Conservation (phyloP, 495 filamentous ascomycete species). For the Hypoxylon subgilvum region DNA sequence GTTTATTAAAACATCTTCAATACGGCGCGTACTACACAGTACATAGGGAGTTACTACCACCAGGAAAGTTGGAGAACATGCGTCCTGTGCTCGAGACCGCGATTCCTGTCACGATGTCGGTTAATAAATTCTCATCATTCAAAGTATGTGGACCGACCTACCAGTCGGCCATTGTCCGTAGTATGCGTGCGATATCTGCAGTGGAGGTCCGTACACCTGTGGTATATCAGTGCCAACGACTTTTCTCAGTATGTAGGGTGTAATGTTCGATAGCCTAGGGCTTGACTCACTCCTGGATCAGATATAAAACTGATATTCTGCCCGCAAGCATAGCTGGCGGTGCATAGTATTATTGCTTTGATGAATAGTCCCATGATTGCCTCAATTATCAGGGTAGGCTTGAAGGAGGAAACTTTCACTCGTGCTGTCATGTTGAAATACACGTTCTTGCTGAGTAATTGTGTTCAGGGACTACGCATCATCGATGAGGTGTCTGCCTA, state of each 20-base stretch:
- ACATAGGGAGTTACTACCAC: constrained; percentile 22
- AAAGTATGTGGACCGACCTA: background rate
- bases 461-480: background rate
- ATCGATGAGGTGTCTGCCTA: background rate
- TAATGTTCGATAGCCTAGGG: no score
- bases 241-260: no score
- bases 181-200: constrained; percentile 15
- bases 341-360: background rate
- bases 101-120: constrained; percentile 41
- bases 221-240: background rate
- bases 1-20: background rate
- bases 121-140: background rate
- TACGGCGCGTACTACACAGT: no score
- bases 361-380: background rate
- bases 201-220: constrained; percentile 7
- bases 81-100: constrained; percentile 52
- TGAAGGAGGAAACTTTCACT: no score
- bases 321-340: background rate
- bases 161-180: constrained; percentile 27
- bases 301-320: constrained; percentile 22
- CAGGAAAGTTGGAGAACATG: constrained; percentile 56
- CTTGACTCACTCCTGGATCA: constrained; percentile 13
- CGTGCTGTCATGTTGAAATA: no score
- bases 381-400: background rate
- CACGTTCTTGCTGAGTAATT: no score